Conservation (phyloP, 192 early-diverging fungal genomes). For the Backusella circina region DNA sequence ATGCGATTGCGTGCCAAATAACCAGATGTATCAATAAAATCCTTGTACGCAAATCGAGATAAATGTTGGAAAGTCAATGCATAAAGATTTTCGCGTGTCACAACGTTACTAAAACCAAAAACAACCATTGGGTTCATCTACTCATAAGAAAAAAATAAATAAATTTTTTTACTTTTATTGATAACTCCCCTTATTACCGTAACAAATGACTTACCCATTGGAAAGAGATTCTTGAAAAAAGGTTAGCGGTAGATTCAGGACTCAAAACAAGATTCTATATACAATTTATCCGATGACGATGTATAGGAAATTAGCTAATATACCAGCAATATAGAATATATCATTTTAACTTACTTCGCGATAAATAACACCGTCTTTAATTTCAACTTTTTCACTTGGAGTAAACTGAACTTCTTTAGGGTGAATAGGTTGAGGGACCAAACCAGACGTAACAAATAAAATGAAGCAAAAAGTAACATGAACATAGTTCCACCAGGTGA, state of each 20-base stretch:
- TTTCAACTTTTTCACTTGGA: background rate
- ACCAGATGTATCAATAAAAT: background rate
- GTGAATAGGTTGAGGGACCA: constrained; percentile 1
- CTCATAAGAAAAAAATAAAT: background rate
- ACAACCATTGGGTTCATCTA: constrained; percentile 9
- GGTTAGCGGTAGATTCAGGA: constrained; percentile 16
- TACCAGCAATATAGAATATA: background rate
- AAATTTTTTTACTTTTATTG: too few relatives aligned
- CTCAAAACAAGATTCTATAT: constrained; percentile 7
- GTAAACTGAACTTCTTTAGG: background rate
- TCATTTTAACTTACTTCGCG: constrained; percentile 11
- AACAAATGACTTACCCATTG: constrained; percentile 8
- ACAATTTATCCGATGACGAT: background rate
- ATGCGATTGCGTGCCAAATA: background rate
- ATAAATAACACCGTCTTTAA: constrained; percentile 6
- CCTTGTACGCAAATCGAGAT: background rate
- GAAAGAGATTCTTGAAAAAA: constrained; percentile 15
- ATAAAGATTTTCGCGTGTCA: constrained; percentile 12
- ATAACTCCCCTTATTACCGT: background rate
- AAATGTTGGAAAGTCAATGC: constrained; percentile 9
- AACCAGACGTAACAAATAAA: background rate
- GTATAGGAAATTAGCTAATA: background rate
- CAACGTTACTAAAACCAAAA: background rate
- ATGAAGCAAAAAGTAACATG: background rate
- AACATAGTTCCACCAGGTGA: background rate